Evolutionary conservation across 202 grass and related monocot species (phyloP).

Genomic region (Elaeis oleifera): DNA sequence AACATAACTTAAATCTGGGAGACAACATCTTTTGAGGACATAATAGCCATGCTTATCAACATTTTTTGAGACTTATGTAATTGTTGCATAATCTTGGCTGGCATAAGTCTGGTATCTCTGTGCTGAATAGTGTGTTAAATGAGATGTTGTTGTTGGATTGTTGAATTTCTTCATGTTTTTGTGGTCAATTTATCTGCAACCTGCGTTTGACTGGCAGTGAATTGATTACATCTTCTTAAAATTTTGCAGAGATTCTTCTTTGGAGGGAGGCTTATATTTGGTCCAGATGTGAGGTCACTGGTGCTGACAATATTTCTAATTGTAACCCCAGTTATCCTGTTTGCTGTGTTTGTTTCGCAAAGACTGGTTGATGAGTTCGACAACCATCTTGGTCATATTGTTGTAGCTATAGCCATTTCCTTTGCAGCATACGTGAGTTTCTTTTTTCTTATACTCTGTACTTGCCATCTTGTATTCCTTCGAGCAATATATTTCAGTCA

Average conservation of each 20-base stretch:
- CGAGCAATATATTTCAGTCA: background rate
- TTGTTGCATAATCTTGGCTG: too few species aligned
- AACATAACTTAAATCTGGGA: too few species aligned
- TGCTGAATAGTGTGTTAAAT: too few species aligned
- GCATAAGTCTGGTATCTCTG: too few species aligned
- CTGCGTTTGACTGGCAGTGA: too few species aligned
- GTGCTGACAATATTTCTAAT: constrained; percentile 70
- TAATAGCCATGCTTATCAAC: too few species aligned
- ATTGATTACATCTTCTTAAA: too few species aligned
- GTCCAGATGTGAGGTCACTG: constrained; percentile 81
- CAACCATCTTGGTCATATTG: constrained; percentile 39
- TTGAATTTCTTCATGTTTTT: background rate
- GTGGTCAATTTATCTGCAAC: background rate
- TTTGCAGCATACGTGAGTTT: constrained; percentile 70
- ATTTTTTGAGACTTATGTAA: too few species aligned
- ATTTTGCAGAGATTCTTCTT: constrained; percentile 55
- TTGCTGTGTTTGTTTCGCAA: constrained; percentile 56
- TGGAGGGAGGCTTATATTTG: constrained; percentile 80
- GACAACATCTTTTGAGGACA: too few species aligned
- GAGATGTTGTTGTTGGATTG: too few species aligned
- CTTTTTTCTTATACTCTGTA: background rate
- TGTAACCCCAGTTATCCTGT: constrained; percentile 58
- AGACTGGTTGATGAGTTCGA: constrained; percentile 47
- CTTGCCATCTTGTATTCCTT: background rate
- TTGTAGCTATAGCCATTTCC: constrained; percentile 47